Conservation (phyloP, 805 yeast genomes). For the Starmerella vitae region DNA sequence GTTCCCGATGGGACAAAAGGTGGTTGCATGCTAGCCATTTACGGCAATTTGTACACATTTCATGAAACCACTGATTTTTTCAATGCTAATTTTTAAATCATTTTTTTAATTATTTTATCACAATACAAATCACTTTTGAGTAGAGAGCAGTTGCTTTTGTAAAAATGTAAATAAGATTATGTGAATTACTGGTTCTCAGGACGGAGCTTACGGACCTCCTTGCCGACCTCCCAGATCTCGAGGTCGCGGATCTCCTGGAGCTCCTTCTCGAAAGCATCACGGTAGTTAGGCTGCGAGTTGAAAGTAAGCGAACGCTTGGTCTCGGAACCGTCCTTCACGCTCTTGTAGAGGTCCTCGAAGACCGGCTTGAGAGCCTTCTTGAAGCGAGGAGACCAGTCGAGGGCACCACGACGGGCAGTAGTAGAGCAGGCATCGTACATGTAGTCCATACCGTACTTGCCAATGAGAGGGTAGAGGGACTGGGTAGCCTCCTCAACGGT, state of each 20-base stretch:
- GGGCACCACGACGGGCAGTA: slow-evolving; percentile 99
- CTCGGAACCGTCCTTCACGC: slow-evolving; percentile 92
- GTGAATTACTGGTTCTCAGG: slow-evolving; percentile 82
- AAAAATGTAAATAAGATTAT: background rate
- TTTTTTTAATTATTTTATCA: no score
- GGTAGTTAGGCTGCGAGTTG: slow-evolving; percentile 97
- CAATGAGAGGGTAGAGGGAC: slow-evolving; percentile 96
- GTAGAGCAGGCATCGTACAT: slow-evolving; percentile 99
- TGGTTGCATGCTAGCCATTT: no score
- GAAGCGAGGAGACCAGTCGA: slow-evolving; percentile 99
- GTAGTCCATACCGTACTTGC: slow-evolving; percentile 99
- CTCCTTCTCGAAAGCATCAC: slow-evolving; percentile 90
- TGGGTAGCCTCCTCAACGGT: slow-evolving; percentile 99
- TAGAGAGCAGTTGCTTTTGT: background rate
- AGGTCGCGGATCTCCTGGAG: slow-evolving; percentile 84
- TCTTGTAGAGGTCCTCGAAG: slow-evolving; percentile 87
- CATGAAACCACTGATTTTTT: no score
- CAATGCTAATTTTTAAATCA: no score
- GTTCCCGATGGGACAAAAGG: no score
- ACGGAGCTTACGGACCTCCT: slow-evolving; percentile 98
- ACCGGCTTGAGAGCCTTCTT: slow-evolving; percentile 98
- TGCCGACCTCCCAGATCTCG: slow-evolving; percentile 99
- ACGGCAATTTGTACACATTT: no score
- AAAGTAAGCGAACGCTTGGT: slow-evolving; percentile 96
- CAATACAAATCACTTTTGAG: no score